phyloP scores from a whole-genome alignment of 2,329 filamentous ascomycete genomes.

The Aureobasidium sp. region DNA sequence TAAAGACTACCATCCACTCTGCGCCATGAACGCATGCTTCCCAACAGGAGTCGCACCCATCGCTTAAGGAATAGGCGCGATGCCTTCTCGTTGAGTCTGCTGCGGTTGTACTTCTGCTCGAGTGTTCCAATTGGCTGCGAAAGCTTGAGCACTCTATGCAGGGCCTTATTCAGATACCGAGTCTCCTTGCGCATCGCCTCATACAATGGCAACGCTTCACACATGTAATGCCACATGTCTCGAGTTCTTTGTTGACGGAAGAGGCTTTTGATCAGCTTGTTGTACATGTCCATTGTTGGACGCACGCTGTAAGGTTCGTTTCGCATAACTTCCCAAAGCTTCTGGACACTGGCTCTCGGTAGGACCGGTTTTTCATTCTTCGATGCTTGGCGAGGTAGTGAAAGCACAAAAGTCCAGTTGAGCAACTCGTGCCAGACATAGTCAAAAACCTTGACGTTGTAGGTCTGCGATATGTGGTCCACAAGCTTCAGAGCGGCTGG shows the following conservation, averaged over 20 bases:
- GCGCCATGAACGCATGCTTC: not conserved
- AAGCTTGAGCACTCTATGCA: not conserved
- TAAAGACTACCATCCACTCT: not conserved
- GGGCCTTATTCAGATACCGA: not conserved
- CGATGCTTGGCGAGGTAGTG: constrained; percentile 24
- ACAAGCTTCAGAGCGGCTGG: constrained; percentile 50
- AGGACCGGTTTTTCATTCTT: constrained; percentile 25
- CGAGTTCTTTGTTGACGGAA: constrained; percentile 11
- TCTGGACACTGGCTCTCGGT: constrained; percentile 35
- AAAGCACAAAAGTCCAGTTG: constrained; percentile 56
- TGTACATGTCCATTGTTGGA: constrained; percentile 51
- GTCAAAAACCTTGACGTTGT: constrained; percentile 48
- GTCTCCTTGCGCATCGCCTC: not conserved
- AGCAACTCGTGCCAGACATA: constrained; percentile 59
- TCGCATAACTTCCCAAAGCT: constrained; percentile 53
- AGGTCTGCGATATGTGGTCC: constrained; percentile 53
- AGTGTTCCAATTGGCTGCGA: constrained; percentile 1
- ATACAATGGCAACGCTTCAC: constrained; percentile 16
- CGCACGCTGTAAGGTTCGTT: constrained; percentile 47
- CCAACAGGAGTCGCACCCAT: constrained; percentile 22
- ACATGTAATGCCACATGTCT: constrained; percentile 20
- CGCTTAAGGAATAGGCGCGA: constrained; percentile 14
- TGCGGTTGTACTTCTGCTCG: not conserved
- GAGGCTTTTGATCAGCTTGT: constrained; percentile 25
- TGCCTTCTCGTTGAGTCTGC: not conserved